Conservation (phyloP, 2,329 filamentous ascomycete species). For the Fusarium miscanthi region DNA sequence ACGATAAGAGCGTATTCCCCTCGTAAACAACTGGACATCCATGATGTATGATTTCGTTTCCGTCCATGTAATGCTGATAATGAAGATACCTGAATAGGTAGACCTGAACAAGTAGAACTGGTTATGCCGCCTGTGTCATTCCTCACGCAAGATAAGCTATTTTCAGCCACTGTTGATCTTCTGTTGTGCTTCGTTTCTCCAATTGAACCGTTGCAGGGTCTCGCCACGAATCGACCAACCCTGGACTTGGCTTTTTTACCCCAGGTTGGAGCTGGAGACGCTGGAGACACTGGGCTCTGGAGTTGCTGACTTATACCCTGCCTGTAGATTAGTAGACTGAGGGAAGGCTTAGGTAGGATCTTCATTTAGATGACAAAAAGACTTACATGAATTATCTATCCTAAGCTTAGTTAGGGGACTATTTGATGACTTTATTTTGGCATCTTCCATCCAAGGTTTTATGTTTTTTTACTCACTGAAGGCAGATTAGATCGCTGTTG, state of each 20-base stretch:
- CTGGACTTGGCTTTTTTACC: slow-evolving; percentile 28
- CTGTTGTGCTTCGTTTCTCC: slow-evolving; percentile 18
- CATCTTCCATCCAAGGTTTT: neutral
- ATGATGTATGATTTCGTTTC: neutral
- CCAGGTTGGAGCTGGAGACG: slow-evolving; percentile 14
- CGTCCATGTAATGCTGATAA: neutral
- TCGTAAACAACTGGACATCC: neutral
- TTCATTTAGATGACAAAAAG: neutral
- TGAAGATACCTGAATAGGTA: neutral
- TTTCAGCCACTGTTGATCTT: slow-evolving; percentile 10
- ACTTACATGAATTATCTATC: neutral
- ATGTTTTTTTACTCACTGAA: neutral
- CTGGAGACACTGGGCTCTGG: neutral
- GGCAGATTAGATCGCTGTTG: neutral
- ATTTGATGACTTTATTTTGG: neutral
- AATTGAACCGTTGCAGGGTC: slow-evolving; percentile 9
- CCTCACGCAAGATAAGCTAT: neutral
- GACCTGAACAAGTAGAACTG: neutral
- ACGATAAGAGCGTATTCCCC: neutral
- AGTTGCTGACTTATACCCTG: slow-evolving; percentile 10
- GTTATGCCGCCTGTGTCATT: neutral
- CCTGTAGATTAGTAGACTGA: neutral
- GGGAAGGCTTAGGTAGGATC: neutral
- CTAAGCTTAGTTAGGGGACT: neutral
- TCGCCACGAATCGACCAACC: neutral